A percentile compares a stretch with the other conserved stretches of the same genome.
phyloP scores from a whole-genome alignment of 495 filamentous ascomycete species.

The Xylaria castorea region DNA sequence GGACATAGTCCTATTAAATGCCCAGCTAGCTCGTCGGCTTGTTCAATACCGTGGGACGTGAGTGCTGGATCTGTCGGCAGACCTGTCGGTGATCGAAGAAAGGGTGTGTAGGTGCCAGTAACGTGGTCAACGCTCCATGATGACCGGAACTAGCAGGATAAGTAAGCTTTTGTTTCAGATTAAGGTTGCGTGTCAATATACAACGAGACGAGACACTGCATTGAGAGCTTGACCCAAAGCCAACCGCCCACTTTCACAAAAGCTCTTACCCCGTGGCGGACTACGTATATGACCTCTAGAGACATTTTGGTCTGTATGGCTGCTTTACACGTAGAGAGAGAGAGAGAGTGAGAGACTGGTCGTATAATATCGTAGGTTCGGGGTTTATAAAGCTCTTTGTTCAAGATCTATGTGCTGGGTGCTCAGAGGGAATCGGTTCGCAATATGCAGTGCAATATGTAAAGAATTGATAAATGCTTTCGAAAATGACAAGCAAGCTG shows the following conservation, averaged over 20 bases:
- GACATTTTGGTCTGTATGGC: conserved; percentile 44
- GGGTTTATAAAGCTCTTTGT: neutral
- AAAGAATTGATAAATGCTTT: neutral
- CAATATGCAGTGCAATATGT: neutral
- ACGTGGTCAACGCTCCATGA: conserved; percentile 83
- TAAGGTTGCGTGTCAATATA: conserved; percentile 4
- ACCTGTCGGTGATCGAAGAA: conserved; percentile 78
- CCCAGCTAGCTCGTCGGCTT: conserved; percentile 78
- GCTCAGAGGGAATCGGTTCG: neutral
- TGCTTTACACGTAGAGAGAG: neutral
- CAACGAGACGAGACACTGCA: neutral
- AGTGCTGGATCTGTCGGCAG: conserved; percentile 87
- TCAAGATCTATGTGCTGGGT: neutral
- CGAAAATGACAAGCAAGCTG: neutral
- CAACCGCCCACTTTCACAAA: neutral
- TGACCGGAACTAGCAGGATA: conserved; percentile 73
- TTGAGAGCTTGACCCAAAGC: neutral
- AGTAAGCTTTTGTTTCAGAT: conserved; percentile 31
- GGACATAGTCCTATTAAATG: conserved; percentile 68
- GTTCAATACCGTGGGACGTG: conserved; percentile 81
- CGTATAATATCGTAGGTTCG: neutral
- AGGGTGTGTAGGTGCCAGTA: conserved; percentile 74
- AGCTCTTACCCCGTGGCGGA: conserved; percentile 80
- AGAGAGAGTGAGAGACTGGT: neutral
- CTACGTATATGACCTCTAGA: conserved; percentile 83